Base-by-base conservation (phyloP, 2,329 filamentous ascomycete species). In the Fusarium buharicum region DNA sequence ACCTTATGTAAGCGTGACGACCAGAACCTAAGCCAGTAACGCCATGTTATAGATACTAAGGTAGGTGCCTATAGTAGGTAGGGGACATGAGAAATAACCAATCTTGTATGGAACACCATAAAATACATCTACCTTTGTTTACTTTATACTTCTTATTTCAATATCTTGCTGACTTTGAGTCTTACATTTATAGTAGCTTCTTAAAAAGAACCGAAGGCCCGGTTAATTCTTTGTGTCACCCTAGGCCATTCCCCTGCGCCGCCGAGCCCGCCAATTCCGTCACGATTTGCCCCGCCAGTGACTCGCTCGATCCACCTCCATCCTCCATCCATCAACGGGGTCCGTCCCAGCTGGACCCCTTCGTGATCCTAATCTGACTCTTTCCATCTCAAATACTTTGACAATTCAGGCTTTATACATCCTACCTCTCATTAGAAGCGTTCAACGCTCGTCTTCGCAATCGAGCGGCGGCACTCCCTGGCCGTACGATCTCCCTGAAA, bases 251-350 rank as follows among this genome's bases (percentile, higher is more conserved):
- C 43, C 59, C 47, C 53, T 50, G 53, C 49, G 49, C 50, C 50
- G 51, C 48, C 59, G 43, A 54, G n/a, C 41, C 45, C 56, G 44
- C 55, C 60, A 64, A 66, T 59, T 71, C 65, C 67, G 65, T 74
- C 70, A 72, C 72, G 62, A 74, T 72, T 73, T 73, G 74, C 74
- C 74, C 74, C 74, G 72, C 73, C 62, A 67, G 70, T 74, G 72
- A 76, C 73, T 75, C 73, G 62, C 59, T 70, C 65, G 59, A 69
- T 71, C 61, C 68, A 66, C 62, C 65, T 68, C 62, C 67, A 62
- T 67, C 62, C 64, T 69, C 63, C 70, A 70, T 68, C 67, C 64
- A 66, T 69, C 64, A 67, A 70, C 69, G 74, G 74, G 74, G 74
- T 76, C 73, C 73, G 64, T 70, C 73, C 70, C 61, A 71, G 56